Percentiles rank a stretch among this genome's conserved stretches.
These are phyloP conservation scores for Narthecium ossifragum DNA, from an alignment of 106 monocot species.

Conservation along the genomic window DNA sequence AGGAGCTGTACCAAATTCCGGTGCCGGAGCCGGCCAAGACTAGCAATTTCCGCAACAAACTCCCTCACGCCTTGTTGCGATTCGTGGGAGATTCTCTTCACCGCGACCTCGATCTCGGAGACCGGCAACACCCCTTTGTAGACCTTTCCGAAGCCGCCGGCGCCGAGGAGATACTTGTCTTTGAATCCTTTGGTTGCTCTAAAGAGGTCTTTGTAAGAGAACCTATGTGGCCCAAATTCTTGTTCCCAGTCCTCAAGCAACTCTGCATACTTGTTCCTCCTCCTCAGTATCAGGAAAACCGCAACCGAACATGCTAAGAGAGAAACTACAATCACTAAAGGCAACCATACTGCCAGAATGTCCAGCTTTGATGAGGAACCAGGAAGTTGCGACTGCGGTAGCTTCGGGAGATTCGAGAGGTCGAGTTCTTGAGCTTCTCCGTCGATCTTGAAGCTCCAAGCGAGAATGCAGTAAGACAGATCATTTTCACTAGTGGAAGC, in stretches of 20 bases:
- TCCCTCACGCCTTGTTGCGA: no score
- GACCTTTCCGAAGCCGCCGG: no score
- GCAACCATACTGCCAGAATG: not conserved
- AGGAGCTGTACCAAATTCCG: no score
- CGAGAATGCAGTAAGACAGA: slow-evolving; percentile 6
- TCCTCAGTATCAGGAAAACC: not conserved
- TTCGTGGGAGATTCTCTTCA: no score
- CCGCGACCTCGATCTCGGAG: no score
- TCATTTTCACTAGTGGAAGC: not conserved
- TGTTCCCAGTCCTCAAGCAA: slow-evolving; percentile 7
- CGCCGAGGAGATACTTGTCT: no score
- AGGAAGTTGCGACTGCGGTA: not conserved
- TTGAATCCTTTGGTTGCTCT: no score
- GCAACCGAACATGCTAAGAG: not conserved
- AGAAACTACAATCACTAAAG: not conserved
- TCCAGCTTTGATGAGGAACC: not conserved
- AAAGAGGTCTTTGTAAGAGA: no score
- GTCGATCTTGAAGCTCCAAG: slow-evolving; percentile 9
- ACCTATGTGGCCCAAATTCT: not conserved
- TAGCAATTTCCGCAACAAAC: no score
- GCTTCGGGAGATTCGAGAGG: not conserved
- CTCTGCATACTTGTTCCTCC: slow-evolving; percentile 2
- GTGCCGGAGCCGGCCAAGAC: no score
- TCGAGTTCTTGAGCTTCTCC: slow-evolving; percentile 3
- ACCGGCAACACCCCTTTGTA: no score